phyloP scores from a whole-genome alignment of 2,329 filamentous ascomycete genomes.

The Aspergillus sp. region DNA sequence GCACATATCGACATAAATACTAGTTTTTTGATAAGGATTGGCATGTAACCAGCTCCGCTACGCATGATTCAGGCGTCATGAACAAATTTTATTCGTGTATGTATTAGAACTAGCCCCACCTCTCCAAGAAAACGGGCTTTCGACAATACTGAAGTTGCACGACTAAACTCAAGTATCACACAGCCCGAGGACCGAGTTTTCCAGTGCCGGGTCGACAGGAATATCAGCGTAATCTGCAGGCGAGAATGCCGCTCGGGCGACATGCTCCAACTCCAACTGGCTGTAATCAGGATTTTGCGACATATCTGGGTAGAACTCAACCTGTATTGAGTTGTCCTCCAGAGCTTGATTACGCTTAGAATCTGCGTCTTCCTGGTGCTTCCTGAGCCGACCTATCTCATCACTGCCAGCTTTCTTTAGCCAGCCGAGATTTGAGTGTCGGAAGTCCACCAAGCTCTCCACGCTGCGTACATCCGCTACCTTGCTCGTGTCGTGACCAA shows the following conservation, averaged over 20 bases:
- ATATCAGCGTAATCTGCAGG: conserved; percentile 29
- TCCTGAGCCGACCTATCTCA: conserved; percentile 47
- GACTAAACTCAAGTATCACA: conserved; percentile 6
- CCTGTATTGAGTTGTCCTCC: conserved; percentile 45
- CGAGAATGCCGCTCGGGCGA: conserved; percentile 8
- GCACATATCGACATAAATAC: background rate
- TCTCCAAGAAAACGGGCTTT: background rate
- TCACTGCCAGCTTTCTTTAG: conserved; percentile 61
- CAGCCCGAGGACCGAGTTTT: conserved; percentile 17
- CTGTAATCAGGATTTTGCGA: background rate
- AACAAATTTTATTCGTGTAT: too few relatives aligned
- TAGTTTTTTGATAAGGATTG: background rate
- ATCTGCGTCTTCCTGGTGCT: conserved; percentile 55
- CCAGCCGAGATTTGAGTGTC: conserved; percentile 84
- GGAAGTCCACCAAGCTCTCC: conserved; percentile 87
- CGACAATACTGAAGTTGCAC: background rate
- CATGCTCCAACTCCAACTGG: conserved; percentile 39
- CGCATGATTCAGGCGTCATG: background rate
- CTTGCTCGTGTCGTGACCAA: conserved; percentile 87
- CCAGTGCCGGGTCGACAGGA: conserved; percentile 46
- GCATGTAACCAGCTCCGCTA: background rate
- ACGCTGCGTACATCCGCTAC: conserved; percentile 90
- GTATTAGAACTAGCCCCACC: background rate
- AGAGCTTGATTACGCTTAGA: conserved; percentile 50
- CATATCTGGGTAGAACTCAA: conserved; percentile 22